These are phyloP conservation scores for Hortaea sp. DNA, from an alignment of 2,329 filamentous ascomycete genomes.

Conservation along the genomic window DNA sequence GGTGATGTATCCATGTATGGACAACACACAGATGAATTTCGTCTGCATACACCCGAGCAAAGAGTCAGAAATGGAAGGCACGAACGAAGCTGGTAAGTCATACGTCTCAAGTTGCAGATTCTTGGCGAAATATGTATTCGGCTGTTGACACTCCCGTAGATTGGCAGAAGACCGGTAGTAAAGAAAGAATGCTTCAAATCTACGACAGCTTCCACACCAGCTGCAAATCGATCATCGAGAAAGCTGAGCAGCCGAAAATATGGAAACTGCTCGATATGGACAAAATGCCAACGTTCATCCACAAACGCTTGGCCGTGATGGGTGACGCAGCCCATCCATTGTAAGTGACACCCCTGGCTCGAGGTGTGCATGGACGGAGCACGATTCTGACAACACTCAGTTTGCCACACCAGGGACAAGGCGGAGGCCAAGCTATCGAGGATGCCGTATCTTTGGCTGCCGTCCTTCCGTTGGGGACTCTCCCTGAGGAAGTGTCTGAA, in stretches of 20 bases:
- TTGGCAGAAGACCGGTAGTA: conserved; percentile 30
- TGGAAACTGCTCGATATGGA: conserved; percentile 57
- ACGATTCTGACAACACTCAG: too few relatives aligned
- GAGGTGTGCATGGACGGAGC: too few relatives aligned
- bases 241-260: conserved; percentile 30
- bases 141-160: background rate
- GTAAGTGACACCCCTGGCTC: conserved; percentile 26
- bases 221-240: conserved; percentile 27
- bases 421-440: conserved; percentile 55
- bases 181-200: conserved; percentile 31
- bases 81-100: conserved; percentile 6
- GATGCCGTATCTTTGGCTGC: conserved; percentile 51
- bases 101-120: too few relatives aligned
- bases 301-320: conserved; percentile 45
- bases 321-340: conserved; percentile 63
- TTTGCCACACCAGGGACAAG: conserved; percentile 46
- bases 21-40: conserved; percentile 40
- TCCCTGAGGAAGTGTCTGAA: conserved; percentile 38
- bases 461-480: conserved; percentile 42
- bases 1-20: conserved; percentile 38
- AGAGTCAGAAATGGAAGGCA: conserved; percentile 13
- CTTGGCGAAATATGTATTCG: too few relatives aligned
- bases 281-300: conserved; percentile 45
- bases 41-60: conserved; percentile 32
- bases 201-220: conserved; percentile 29